Evolutionary conservation across 2,329 filamentous ascomycete genomes (phyloP), one percentile per base, ranked within the genome.

Genomic region (Hypoxylon sp.): DNA sequence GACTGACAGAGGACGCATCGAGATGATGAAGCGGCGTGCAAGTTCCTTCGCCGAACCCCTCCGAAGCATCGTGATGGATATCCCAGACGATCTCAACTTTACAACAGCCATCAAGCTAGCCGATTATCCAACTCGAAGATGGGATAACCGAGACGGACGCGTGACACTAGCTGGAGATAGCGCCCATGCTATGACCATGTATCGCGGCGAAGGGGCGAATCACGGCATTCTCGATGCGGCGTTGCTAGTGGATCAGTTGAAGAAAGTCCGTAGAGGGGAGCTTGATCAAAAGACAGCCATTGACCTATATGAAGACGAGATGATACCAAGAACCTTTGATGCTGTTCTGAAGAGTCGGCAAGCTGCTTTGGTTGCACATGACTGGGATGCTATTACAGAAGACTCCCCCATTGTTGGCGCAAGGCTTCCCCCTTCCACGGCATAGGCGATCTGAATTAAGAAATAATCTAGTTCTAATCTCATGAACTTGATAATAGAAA

Each of bases 141-240:
- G 84, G 83, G 77, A 83, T 64, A 83, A 82, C 52, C 74, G 71
- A 11, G 73, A 76, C 44, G 85, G 84, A 3, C 77, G 79, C 0
- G 81, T 85, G 2, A 84, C 84, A 1, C 75, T 88, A 1, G 79
- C 83, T 3, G 86, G 87, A 3, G 87, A 88, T 73, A 83, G 86
- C 1, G 86, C 86, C 0, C 86, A 88, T 74, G 83, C 86, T n/a
- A 88, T 88, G 86, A 86, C 85, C 31, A 87, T 87, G 85, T 87
- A 79, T 58, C 77, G 81, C 14, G 81, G 81, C 26, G 80, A 82
- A 58, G 81, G 76, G 1, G 78, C 75, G 6, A 82, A 82, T 59
- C 80, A 82, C 62, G 80, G 80, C 14, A 80, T 82, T 11, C 73
- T 81, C n/a, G 80, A 82, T 54, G 80, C 80, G 1, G 76, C 75